Evolutionary conservation across 345 rosid genomes (phyloP).

Genomic region (Camelina neglecta): DNA sequence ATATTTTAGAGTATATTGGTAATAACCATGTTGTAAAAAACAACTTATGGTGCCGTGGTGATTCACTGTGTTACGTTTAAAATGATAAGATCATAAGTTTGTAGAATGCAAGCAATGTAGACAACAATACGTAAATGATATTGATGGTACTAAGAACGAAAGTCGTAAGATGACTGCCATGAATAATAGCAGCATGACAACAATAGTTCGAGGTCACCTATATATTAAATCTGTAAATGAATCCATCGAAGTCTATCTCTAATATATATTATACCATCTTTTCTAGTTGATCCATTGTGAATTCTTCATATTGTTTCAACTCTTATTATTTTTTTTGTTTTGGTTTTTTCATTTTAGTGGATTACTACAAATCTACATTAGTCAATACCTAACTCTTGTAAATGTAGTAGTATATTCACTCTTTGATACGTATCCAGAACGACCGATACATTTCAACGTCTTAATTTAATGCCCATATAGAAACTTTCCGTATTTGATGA

Average conservation of each 20-base stretch:
- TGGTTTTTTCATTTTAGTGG: background rate
- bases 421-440: slow-evolving; percentile 25
- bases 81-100: background rate
- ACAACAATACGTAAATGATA: background rate
- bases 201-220: background rate
- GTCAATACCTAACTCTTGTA: slow-evolving; percentile 23
- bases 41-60: background rate
- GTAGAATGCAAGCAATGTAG: background rate
- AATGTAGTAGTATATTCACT: slow-evolving; percentile 10
- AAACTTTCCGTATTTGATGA: slow-evolving; percentile 29
- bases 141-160: background rate
- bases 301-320: background rate
- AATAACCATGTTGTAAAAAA: background rate
- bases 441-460: slow-evolving; percentile 29
- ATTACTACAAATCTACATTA: slow-evolving; percentile 13
- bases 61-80: background rate
- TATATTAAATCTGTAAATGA: too few relatives aligned
- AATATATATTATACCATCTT: too few relatives aligned
- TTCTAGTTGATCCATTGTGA: too few relatives aligned
- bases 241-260: too few relatives aligned
- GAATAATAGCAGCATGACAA: background rate
- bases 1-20: background rate
- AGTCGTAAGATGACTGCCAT: background rate
- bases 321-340: background rate
- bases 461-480: slow-evolving; percentile 27